These are phyloP conservation scores for Fusarium musae DNA, from an alignment of 2,329 filamentous ascomycete species.

Conservation along the genomic window DNA sequence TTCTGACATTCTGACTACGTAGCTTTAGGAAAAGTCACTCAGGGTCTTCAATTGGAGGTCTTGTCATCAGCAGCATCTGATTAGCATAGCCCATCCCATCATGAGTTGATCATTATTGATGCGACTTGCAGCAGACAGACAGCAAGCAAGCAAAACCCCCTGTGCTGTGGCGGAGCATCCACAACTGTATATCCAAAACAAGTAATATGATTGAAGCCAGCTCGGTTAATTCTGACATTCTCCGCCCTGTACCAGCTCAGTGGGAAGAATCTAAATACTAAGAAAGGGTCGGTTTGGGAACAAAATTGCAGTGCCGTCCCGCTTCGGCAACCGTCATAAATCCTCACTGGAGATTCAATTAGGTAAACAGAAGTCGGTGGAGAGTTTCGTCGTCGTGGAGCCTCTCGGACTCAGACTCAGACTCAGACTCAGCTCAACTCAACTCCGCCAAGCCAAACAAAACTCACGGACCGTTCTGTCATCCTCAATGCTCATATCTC, in stretches of 20 bases:
- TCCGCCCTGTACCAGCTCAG: slow-evolving; percentile 12
- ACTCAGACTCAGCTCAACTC: neutral
- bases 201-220: slow-evolving; percentile 16
- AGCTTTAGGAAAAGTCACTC: neutral
- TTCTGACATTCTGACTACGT: slow-evolving; percentile 5
- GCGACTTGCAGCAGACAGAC: neutral
- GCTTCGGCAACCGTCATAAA: neutral
- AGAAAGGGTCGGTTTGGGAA: neutral
- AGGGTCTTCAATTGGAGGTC: slow-evolving; percentile 23
- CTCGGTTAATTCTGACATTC: slow-evolving; percentile 21
- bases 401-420: neutral
- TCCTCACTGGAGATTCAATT: slow-evolving; percentile 8
- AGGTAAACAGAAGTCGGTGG: slow-evolving; percentile 4
- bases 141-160: slow-evolving; percentile 20
- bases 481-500: neutral
- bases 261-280: slow-evolving; percentile 17
- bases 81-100: slow-evolving; percentile 18
- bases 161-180: slow-evolving; percentile 28
- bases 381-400: neutral
- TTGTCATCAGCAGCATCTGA: slow-evolving; percentile 2
- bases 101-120: slow-evolving; percentile 1
- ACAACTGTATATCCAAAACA: slow-evolving; percentile 24
- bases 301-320: slow-evolving; percentile 22
- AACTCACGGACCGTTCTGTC: neutral
- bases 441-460: neutral